Evolutionary conservation across 1,284 basidiomycete species (phyloP), one percentile per base, ranked within the genome.

Genomic region (Trichosporon asahii): DNA sequence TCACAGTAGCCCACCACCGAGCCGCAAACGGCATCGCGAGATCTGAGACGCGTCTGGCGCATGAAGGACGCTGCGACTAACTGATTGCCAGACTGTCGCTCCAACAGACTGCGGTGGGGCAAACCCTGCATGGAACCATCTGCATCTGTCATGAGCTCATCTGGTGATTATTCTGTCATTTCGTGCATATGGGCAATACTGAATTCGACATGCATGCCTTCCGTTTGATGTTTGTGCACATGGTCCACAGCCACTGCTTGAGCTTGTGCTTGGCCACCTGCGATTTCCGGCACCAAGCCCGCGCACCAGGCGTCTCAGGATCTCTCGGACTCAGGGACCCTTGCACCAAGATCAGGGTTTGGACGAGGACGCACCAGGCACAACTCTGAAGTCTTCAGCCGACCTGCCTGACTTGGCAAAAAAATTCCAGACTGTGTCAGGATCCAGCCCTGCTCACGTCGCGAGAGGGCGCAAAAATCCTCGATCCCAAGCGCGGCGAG

Each of bases 341-440:
- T n/a, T n/a, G 31, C 49, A 53, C 49, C 49, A 23, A 9, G 49
- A 53, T 25, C 49, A 53, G 49, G 49, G 49, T 53, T 53, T 2
- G 9, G 8, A 31, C 57, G 33, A 27, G 57, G 57, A n/a, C 18
- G 12, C 11, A 6, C 29, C 57, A 61, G 57, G 57, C 57, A 61
- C 57, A 61, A 31, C 57, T 61, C 57, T 61, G 57, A 31, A 31
- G 29, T 23, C 57, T 27, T 61, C 57, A 18, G 57, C 27, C 57
- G 57, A 33, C 29, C 29, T 61, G 57, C 57, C 57, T 31, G 57
- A 61, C 57, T 29, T 15, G 57, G 57, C 57, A 31, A 61, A 61
- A 31, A 31, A 31, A 31, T 60, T 60, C 27, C 55, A 60, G 55
- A 27, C 29, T 60, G 55, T 60, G 55, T 60, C 57, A n/a, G 29